Evolutionary conservation across 148 eudicot species (phyloP).

Genomic region (Rhododendron kiyosumense): DNA sequence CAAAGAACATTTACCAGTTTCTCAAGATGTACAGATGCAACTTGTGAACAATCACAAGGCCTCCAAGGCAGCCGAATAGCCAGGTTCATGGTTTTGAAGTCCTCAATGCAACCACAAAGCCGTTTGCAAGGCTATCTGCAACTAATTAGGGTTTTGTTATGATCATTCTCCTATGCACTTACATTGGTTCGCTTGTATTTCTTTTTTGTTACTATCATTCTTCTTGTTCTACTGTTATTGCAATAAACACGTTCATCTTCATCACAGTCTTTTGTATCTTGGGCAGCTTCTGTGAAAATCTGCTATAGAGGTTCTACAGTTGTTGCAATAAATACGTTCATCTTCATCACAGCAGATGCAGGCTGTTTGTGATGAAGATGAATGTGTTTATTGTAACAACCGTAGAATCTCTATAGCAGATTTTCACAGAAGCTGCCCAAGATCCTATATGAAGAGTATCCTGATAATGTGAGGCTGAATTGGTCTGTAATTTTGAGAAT

Average conservation of each 20-base stretch:
- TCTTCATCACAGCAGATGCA: too few species aligned
- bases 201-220: background rate
- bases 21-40: constrained; percentile 82
- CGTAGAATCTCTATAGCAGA: too few species aligned
- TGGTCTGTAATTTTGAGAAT: constrained; percentile 17
- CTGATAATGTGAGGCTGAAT: background rate
- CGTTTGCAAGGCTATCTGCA: background rate
- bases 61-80: constrained; percentile 39
- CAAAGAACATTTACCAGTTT: constrained; percentile 77
- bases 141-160: background rate
- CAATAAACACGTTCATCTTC: too few species aligned
- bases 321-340: too few species aligned
- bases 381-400: too few species aligned
- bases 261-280: too few species aligned
- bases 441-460: background rate
- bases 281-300: too few species aligned
- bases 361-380: too few species aligned
- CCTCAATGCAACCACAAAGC: background rate
- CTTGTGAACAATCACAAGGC: constrained; percentile 69
- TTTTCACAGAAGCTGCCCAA: too few species aligned
- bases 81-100: background rate
- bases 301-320: too few species aligned
- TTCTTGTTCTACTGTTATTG: background rate
- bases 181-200: constrained; percentile 9
- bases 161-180: background rate